phyloP scores from a whole-genome alignment of 495 filamentous ascomycete genomes.

The Umbilicaria muhlenbergii region DNA sequence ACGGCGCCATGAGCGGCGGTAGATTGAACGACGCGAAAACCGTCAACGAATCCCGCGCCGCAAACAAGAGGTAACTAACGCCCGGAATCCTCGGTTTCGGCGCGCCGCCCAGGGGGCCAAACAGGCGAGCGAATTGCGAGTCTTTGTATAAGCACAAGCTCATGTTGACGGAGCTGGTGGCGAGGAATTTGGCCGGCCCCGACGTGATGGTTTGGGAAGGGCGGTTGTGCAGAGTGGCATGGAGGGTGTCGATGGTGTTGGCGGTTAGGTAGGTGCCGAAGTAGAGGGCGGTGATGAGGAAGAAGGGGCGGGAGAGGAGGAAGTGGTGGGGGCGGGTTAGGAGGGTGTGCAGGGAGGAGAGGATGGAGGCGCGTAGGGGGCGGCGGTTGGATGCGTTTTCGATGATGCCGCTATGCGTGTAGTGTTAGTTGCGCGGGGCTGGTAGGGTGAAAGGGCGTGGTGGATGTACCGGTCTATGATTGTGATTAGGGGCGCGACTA shows the following conservation, averaged over 20 bases:
- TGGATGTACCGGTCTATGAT: constrained; percentile 74
- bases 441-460: not conserved
- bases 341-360: constrained; percentile 44
- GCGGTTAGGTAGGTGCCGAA: constrained; percentile 83
- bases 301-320: constrained; percentile 67
- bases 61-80: constrained; percentile 62
- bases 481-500: constrained; percentile 77
- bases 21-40: constrained; percentile 93
- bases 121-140: constrained; percentile 67
- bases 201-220: constrained; percentile 47
- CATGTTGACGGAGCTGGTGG: constrained; percentile 75
- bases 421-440: constrained; percentile 7
- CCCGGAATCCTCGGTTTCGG: constrained; percentile 21
- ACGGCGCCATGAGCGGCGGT: constrained; percentile 58
- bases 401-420: constrained; percentile 58
- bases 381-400: constrained; percentile 80
- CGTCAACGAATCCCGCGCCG: constrained; percentile 71
- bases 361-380: constrained; percentile 53
- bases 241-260: constrained; percentile 70
- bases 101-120: constrained; percentile 36
- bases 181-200: constrained; percentile 68
- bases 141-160: constrained; percentile 88
- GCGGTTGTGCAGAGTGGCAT: constrained; percentile 44
- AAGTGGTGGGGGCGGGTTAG: constrained; percentile 51
- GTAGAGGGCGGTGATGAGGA: constrained; percentile 79